Evolutionary conservation across 2,329 filamentous ascomycete genomes (phyloP).

Genomic region (Fusarium setosum): DNA sequence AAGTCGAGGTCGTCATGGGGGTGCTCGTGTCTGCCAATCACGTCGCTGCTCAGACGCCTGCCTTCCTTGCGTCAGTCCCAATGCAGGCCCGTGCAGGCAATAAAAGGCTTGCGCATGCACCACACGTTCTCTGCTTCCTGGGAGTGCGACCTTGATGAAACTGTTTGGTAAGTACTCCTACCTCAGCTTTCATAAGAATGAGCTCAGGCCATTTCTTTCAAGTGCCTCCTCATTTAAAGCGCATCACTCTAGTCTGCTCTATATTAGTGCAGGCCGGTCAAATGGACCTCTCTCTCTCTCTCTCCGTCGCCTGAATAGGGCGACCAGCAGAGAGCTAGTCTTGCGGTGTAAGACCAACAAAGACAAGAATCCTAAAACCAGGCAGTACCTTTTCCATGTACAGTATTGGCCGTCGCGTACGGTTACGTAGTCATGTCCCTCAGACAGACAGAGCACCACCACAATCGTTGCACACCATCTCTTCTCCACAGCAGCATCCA

Average conservation of each 20-base stretch:
- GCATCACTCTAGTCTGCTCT: too few relatives aligned
- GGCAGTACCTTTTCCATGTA: too few relatives aligned
- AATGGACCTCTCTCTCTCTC: too few relatives aligned
- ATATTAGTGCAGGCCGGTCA: too few relatives aligned
- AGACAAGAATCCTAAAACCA: not conserved
- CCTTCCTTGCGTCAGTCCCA: slow-evolving; percentile 22
- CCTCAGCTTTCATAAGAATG: too few relatives aligned
- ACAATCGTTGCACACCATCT: slow-evolving; percentile 3
- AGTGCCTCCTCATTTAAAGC: too few relatives aligned
- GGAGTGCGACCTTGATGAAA: slow-evolving; percentile 7
- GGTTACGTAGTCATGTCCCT: slow-evolving; percentile 27
- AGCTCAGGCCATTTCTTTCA: not conserved
- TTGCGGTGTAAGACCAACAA: not conserved
- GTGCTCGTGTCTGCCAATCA: slow-evolving; percentile 32
- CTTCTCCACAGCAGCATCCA: slow-evolving; percentile 5
- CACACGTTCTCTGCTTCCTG: slow-evolving; percentile 25
- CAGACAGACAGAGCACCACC: slow-evolving; percentile 24
- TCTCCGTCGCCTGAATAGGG: too few relatives aligned
- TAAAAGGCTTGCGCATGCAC: slow-evolving; percentile 25
- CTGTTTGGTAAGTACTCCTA: not conserved
- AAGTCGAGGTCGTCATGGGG: slow-evolving; percentile 38
- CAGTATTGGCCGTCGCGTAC: not conserved
- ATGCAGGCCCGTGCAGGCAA: slow-evolving; percentile 31
- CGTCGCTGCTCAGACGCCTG: slow-evolving; percentile 11
- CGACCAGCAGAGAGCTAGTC: too few relatives aligned